phyloP scores from a whole-genome alignment of 1,139 yeast species.

The Yamadazyma diddensiae region DNA sequence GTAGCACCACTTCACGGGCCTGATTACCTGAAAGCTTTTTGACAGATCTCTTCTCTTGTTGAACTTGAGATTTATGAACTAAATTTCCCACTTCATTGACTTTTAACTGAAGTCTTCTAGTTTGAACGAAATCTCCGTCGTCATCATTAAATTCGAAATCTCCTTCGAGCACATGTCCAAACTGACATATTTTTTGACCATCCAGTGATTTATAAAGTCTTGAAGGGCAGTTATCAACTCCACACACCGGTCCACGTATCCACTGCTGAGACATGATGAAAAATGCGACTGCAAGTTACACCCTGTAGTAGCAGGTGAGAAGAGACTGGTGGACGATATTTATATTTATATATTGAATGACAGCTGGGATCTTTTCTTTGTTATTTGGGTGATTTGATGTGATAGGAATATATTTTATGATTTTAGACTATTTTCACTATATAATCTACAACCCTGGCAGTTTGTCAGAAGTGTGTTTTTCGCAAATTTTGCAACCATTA shows the following conservation, averaged over 20 bases:
- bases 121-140: constrained; percentile 44
- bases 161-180: constrained; percentile 86
- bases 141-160: constrained; percentile 77
- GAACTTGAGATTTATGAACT: constrained; percentile 7
- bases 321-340: too few relatives aligned
- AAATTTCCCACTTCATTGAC: constrained; percentile 10
- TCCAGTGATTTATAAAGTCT: constrained; percentile 66
- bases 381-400: too few relatives aligned
- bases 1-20: constrained; percentile 46
- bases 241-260: constrained; percentile 80
- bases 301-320: too few relatives aligned
- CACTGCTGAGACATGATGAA: constrained; percentile 34
- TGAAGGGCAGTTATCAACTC: constrained; percentile 85
- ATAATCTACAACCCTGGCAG: too few relatives aligned
- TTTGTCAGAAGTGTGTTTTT: too few relatives aligned
- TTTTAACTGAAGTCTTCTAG: constrained; percentile 49
- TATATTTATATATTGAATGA: too few relatives aligned
- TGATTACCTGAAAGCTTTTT: constrained; percentile 47
- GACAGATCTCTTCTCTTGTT: constrained; percentile 33
- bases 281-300: too few relatives aligned
- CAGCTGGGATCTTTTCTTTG: too few relatives aligned
- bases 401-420: too few relatives aligned
- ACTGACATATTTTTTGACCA: constrained; percentile 81
- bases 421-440: too few relatives aligned
- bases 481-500: too few relatives aligned